Percentiles rank a stretch among this genome's conserved stretches.
Conservation (phyloP, 1,284 basidiomycete genomes). For the Apiotrichum gamsii region DNA sequence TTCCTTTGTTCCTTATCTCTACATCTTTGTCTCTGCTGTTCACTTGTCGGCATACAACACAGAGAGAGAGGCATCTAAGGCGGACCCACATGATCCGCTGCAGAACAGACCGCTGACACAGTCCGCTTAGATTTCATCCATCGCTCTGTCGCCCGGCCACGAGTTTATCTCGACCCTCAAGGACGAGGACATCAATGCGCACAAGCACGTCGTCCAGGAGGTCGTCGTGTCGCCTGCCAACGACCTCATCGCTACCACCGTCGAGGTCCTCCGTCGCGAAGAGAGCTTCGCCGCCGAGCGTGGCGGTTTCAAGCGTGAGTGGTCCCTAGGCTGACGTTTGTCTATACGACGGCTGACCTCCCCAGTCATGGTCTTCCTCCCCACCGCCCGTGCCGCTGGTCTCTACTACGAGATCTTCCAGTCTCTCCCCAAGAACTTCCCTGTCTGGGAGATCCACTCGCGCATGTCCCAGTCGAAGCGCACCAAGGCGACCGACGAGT, state of each 20-base stretch:
- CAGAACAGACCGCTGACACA: too few relatives aligned
- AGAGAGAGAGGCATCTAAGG: too few relatives aligned
- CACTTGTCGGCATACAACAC: too few relatives aligned
- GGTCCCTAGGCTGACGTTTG: too few relatives aligned
- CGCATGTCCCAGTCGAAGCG: slow-evolving; percentile 46
- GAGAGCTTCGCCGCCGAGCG: slow-evolving; percentile 25
- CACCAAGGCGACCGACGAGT: slow-evolving; percentile 52
- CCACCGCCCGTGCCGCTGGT: slow-evolving; percentile 61
- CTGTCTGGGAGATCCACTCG: slow-evolving; percentile 43
- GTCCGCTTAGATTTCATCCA: slow-evolving; percentile 52
- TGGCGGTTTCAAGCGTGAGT: slow-evolving; percentile 38
- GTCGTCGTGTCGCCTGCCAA: slow-evolving; percentile 49
- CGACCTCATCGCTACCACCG: slow-evolving; percentile 51
- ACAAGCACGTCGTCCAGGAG: slow-evolving; percentile 60
- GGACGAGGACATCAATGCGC: slow-evolving; percentile 59
- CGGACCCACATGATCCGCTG: too few relatives aligned
- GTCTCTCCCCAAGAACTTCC: slow-evolving; percentile 20
- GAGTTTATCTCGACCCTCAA: slow-evolving; percentile 59
- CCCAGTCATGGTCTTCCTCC: slow-evolving; percentile 57
- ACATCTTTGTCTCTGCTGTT: not conserved
- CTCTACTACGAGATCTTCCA: slow-evolving; percentile 54
- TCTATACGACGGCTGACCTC: too few relatives aligned
- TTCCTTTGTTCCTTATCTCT: too few relatives aligned
- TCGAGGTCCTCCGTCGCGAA: slow-evolving; percentile 45
- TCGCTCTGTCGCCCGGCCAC: slow-evolving; percentile 53